These are phyloP conservation scores for Candida sphagnicola DNA, from an alignment of 805 yeast genomes.

Conservation along the genomic window DNA sequence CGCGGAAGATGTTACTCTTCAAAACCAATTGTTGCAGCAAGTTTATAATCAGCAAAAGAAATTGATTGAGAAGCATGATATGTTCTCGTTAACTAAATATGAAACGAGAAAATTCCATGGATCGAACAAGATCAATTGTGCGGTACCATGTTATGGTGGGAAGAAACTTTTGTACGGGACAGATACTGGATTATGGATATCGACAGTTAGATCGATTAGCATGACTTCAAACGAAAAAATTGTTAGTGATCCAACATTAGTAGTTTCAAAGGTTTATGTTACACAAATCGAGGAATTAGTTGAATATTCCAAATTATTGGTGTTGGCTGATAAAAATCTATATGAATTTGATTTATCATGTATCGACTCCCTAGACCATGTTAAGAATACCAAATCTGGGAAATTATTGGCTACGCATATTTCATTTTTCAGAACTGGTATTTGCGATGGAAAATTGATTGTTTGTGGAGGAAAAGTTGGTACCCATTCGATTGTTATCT, in stretches of 20 bases:
- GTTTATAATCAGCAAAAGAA: constrained; percentile 76
- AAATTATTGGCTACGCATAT: constrained; percentile 85
- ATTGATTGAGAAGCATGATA: constrained; percentile 67
- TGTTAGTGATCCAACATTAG: constrained; percentile 69
- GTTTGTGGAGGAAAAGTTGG: constrained; percentile 86
- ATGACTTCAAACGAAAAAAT: constrained; percentile 46
- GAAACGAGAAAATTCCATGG: constrained; percentile 74
- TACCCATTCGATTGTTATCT: constrained; percentile 77
- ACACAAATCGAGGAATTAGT: constrained; percentile 89
- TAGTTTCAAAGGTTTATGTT: constrained; percentile 70
- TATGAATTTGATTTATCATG: constrained; percentile 67
- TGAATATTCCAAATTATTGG: constrained; percentile 79
- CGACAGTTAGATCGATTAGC: constrained; percentile 60
- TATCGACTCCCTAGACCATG: constrained; percentile 45
- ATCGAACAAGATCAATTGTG: constrained; percentile 78
- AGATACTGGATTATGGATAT: constrained; percentile 82
- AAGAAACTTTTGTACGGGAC: constrained; percentile 87
- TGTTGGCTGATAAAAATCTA: constrained; percentile 76
- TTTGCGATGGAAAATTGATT: constrained; percentile 82
- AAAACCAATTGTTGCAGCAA: constrained; percentile 76
- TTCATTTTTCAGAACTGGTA: constrained; percentile 86
- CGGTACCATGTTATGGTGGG: constrained; percentile 93
- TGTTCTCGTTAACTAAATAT: constrained; percentile 72
- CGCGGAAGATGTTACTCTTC: constrained; percentile 55
- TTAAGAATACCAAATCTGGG: constrained; percentile 56